Conservation (phyloP, 257 asterid species). For the Oldenlandia corymbosa region DNA sequence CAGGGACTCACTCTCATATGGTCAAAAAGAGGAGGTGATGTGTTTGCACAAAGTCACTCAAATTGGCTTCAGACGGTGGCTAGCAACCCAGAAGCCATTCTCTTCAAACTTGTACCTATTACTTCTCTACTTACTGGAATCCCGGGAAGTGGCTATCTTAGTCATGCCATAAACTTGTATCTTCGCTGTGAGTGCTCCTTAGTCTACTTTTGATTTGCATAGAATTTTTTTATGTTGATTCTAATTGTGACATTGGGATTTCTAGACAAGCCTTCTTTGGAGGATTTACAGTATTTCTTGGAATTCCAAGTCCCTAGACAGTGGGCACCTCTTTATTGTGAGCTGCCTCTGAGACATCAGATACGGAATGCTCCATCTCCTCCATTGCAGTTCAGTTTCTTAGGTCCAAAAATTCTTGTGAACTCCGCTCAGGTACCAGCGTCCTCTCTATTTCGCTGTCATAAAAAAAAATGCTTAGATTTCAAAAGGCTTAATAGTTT, state of each 20-base stretch:
- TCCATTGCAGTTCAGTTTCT: conserved; percentile 64
- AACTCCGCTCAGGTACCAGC: conserved; percentile 70
- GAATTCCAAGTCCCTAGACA: conserved; percentile 98
- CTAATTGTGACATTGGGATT: conserved; percentile 4
- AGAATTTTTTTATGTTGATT: background rate
- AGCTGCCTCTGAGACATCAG: conserved; percentile 90
- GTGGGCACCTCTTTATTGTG: conserved; percentile 95
- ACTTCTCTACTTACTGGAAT: conserved; percentile 92
- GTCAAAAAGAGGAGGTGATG: conserved; percentile 99
- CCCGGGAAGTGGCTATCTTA: conserved; percentile 98
- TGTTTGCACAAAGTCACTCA: conserved; percentile 93
- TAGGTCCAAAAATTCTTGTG: conserved; percentile 72
- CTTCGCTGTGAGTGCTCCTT: conserved; percentile 60
- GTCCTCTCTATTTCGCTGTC: conserved; percentile 4
- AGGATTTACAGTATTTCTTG: conserved; percentile 79
- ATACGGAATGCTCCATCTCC: conserved; percentile 69
- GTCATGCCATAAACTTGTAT: conserved; percentile 95
- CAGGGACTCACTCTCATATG: conserved; percentile 96
- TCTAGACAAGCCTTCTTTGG: conserved; percentile 82
- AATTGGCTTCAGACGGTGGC: conserved; percentile 97
- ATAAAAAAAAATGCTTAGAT: background rate
- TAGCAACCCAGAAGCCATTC: conserved; percentile 84
- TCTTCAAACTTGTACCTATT: conserved; percentile 84
- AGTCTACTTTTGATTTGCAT: background rate
- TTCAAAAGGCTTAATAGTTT: no score